Evolutionary conservation across 1,139 yeast genomes (phyloP), one percentile per base, ranked within the genome.

Genomic region (Zygoascus meyerae): DNA sequence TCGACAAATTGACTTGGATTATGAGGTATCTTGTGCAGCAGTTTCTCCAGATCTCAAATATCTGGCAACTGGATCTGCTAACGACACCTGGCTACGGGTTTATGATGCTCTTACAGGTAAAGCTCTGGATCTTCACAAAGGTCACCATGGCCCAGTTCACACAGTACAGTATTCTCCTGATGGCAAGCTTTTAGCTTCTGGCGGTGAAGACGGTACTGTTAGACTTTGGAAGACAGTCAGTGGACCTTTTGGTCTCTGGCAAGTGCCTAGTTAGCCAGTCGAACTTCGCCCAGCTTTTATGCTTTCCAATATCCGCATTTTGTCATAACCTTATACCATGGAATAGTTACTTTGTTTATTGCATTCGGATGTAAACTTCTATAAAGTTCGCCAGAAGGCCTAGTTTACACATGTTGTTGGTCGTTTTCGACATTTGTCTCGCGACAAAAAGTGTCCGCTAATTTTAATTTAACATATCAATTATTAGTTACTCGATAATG

Each of bases 191-290:
- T 59, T 74, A 52, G 87, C 84, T 0, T 77, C 86, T 0, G 89
- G 87, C 39, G 76, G 85, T 2, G 81, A 78, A 48, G 89, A 83
- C 58, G 87, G 87, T 9, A 66, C 82, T 2, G 81, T 82, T 14
- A 67, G 87, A 44, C 67, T 83, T 33, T 83, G 89, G 90, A 66
- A 66, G 46, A 55, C 58, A 17, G 52, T 48, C 3, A 44, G 51
- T 5, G 68, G 63, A 2, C 59, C 65, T 3, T 67, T 64, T 44
- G 71, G 71, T 2, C 52, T 67, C 34, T 67, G 71, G 71, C 30
- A n/a, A 14, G 39, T 21, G 7, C 6, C 26, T 21, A 21, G 7
- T 7, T 15, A 14, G 33, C 9, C 33, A 31, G 9, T 4, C 26
- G 26, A n/a, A 31, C 8, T 8, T 12, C 8, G n/a, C 33, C 33